Base-by-base conservation (phyloP, 1,139 yeast genomes). In the Citeromyces hawaiiensis region DNA sequence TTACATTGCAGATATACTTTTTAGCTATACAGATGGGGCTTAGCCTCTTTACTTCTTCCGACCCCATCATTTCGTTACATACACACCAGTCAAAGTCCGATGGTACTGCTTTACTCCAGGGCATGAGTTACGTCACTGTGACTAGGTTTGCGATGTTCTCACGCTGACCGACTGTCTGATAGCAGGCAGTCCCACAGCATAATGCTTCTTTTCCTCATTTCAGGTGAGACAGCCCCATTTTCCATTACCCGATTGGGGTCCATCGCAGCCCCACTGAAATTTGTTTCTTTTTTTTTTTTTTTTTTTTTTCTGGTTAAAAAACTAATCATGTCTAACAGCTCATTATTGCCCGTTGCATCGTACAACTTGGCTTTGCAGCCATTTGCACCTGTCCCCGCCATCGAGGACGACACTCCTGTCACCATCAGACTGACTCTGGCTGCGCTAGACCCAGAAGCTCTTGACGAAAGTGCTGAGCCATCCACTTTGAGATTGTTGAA, bases 381-480 rank as follows among this genome's bases (percentile, higher is more conserved):
- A 54, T 91, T 82, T 57, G 66, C 72, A 50, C 94, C 96, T 49
- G 76, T 77, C 39, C 87, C 88, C 45, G 95, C 96, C 47, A 76
- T 83, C 56, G 83, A 80, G 49, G 82, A 79, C 43, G 94, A 83
- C 45, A 78, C 77, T 58, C 96, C 96, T 41, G 81, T 83, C 48
- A 80, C 96, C 48, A 76, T 91, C 51, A 83, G 94, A 63, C 61
- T 91, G 55, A 88, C 97, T 43, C 74, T 91, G 72, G 98, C 96
- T 50, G 94, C 98, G 44, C 71, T 91, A 54, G 96, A 91, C 63
- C 94, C 96, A 47, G 83, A 76, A 55, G 66, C 82, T 35, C 72
- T 76, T 45, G 86, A 83, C 54, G 93, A 83, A 55, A 83, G 83
- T 55, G 73, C 68, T 42, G 79, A 70, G 49, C 97, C 97, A 49